phyloP scores from a whole-genome alignment of 225 moss, liverwort and hornwort species.

The Marchantia paleacea region DNA sequence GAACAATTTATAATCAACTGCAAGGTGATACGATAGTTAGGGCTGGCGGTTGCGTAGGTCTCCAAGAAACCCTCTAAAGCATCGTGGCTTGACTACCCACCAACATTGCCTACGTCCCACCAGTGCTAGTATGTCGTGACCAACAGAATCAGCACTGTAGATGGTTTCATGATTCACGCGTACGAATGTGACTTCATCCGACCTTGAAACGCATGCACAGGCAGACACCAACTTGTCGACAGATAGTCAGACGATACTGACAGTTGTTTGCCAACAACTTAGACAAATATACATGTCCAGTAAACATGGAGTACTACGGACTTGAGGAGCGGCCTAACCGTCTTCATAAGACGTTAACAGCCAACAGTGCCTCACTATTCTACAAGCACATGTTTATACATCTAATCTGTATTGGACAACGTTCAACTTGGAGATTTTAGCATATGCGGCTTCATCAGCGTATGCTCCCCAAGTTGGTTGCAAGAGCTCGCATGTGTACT shows the following conservation, averaged over 20 bases:
- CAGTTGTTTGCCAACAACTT: neutral
- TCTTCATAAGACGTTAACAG: neutral
- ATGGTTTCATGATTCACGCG: neutral
- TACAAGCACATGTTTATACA: neutral
- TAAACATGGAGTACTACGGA: neutral
- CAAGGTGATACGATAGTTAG: neutral
- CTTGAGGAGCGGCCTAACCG: neutral
- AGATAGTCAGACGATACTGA: neutral
- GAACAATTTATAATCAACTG: neutral
- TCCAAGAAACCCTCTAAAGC: neutral
- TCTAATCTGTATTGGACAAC: neutral
- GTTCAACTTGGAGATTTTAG: too few species aligned
- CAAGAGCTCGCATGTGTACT: too few species aligned
- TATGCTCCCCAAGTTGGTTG: too few species aligned
- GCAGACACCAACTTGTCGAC: neutral
- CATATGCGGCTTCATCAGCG: too few species aligned
- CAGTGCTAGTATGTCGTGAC: neutral
- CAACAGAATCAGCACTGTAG: neutral
- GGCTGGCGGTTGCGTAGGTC: neutral
- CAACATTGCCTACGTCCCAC: neutral
- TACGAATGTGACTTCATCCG: neutral
- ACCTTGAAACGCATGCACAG: neutral
- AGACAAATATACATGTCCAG: neutral
- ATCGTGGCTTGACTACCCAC: neutral
- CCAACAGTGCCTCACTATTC: neutral